Evolutionary conservation across 2,329 filamentous ascomycete species (phyloP).

Genomic region (Berkeleyomyces rouxiae): DNA sequence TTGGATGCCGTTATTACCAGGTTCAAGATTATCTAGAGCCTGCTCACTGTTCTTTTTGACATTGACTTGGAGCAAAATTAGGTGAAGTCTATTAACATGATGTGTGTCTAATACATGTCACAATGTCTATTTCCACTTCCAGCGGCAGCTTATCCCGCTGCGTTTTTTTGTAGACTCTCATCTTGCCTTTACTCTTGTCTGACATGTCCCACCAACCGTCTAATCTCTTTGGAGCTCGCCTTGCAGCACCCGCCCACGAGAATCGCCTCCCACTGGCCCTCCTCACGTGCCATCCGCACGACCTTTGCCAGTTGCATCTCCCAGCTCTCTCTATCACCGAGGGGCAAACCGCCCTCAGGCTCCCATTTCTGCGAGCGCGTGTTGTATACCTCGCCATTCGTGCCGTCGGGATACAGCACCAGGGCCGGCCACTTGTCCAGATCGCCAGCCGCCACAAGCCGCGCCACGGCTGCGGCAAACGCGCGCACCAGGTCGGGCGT

Average conservation of each 20-base stretch:
- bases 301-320: conserved; percentile 28
- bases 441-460: conserved; percentile 22
- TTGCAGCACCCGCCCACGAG: conserved; percentile 39
- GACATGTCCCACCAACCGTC: neutral
- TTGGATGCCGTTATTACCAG: too few relatives aligned
- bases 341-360: conserved; percentile 19
- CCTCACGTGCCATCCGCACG: conserved; percentile 22
- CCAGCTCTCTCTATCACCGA: conserved; percentile 24
- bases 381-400: conserved; percentile 51
- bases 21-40: too few relatives aligned
- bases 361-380: conserved; percentile 46
- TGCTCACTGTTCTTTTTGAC: too few relatives aligned
- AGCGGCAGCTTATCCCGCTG: too few relatives aligned
- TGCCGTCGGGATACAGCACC: conserved; percentile 53
- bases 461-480: conserved; percentile 33
- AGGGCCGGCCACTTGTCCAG: conserved; percentile 31
- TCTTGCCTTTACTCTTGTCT: neutral
- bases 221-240: conserved; percentile 24
- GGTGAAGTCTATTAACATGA: too few relatives aligned
- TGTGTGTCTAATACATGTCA: too few relatives aligned
- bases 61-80: too few relatives aligned
- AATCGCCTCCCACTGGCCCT: conserved; percentile 28
- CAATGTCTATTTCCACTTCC: too few relatives aligned
- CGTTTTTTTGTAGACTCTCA: neutral
- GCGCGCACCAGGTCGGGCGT: conserved; percentile 36